Conservation (phyloP, 352 stramenopile species). For the Pythium phragmiticola region DNA sequence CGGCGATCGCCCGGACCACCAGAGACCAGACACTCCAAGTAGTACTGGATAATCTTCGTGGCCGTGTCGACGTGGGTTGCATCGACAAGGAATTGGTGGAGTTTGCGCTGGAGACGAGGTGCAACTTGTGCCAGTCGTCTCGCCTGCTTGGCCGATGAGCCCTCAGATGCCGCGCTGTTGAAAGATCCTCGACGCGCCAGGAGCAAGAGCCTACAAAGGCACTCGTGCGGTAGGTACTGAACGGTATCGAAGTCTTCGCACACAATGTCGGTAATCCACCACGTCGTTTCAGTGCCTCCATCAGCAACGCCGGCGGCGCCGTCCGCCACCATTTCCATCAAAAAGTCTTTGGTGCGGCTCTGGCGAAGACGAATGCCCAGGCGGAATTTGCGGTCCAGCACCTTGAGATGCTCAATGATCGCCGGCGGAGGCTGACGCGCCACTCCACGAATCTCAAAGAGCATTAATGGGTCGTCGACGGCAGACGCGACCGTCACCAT, state of each 20-base stretch:
- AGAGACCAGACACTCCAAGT: slow-evolving; percentile 67
- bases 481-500: slow-evolving; percentile 38
- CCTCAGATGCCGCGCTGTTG: slow-evolving; percentile 10
- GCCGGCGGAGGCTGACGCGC: slow-evolving; percentile 66
- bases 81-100: slow-evolving; percentile 53
- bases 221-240: slow-evolving; percentile 75
- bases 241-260: slow-evolving; percentile 83
- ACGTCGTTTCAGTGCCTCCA: slow-evolving; percentile 32
- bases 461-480: slow-evolving; percentile 66
- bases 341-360: slow-evolving; percentile 72
- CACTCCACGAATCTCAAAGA: slow-evolving; percentile 66
- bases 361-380: slow-evolving; percentile 78
- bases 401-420: slow-evolving; percentile 74
- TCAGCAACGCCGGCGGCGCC: slow-evolving; percentile 16
- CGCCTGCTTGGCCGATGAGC: slow-evolving; percentile 15
- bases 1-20: slow-evolving; percentile 45
- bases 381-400: slow-evolving; percentile 69
- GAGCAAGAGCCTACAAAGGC: slow-evolving; percentile 76
- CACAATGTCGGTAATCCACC: slow-evolving; percentile 88
- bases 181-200: slow-evolving; percentile 38
- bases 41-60: slow-evolving; percentile 64
- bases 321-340: slow-evolving; percentile 84
- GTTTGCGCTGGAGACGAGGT: slow-evolving; percentile 49
- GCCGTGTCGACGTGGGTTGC: slow-evolving; percentile 36
- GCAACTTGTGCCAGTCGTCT: slow-evolving; percentile 38